phyloP scores from a whole-genome alignment of 495 filamentous ascomycete genomes.

The Amniculicola lignicola region DNA sequence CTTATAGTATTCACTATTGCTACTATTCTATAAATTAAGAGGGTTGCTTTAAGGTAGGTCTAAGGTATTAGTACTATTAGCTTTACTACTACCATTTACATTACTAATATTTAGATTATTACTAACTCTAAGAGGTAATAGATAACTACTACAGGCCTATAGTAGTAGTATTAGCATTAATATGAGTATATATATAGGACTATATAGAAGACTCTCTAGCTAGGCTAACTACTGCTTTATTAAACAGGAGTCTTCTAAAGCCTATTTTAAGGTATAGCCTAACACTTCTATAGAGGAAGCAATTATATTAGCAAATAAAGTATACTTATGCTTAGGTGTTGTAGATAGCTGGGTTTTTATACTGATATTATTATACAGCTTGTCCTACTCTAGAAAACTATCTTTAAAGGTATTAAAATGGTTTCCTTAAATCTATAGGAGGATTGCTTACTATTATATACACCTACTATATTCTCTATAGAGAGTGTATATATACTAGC shows the following conservation, averaged over 20 bases:
- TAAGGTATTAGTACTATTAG: neutral
- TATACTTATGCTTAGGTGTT: neutral
- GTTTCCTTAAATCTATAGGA: conserved; percentile 1
- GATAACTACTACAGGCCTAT: neutral
- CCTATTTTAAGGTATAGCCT: neutral
- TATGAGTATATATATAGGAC: neutral
- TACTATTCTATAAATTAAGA: conserved; percentile 5
- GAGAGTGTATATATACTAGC: conserved; percentile 5
- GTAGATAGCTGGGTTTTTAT: neutral
- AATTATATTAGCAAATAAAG: neutral
- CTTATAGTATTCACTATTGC: neutral
- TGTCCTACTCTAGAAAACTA: neutral
- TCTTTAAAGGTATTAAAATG: conserved; percentile 8
- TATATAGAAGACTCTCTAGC: neutral
- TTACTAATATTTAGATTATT: conserved; percentile 2
- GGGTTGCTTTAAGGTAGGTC: neutral
- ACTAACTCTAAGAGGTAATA: conserved; percentile 2
- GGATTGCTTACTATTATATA: conserved; percentile 5
- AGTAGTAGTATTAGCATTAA: too few relatives aligned
- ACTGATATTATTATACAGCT: neutral
- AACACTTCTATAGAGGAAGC: neutral
- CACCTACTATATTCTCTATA: conserved; percentile 1
- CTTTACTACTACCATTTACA: conserved; percentile 1
- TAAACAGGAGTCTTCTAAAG: neutral
- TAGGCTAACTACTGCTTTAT: neutral